phyloP scores from a whole-genome alignment of 345 rosid genomes.

The Angophora floribunda region DNA sequence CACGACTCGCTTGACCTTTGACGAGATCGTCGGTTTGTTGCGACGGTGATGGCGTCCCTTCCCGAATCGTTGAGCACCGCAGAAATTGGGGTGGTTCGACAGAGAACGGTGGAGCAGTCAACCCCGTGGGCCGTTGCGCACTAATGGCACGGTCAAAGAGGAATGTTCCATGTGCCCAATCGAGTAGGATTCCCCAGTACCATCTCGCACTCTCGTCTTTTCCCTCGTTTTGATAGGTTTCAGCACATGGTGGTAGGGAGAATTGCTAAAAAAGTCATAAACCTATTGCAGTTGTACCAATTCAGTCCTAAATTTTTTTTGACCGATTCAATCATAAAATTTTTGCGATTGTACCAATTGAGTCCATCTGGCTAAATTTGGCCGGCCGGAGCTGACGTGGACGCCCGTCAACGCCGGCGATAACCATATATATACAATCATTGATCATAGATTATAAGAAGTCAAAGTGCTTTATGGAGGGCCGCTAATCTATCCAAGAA shows the following conservation, averaged over 20 bases:
- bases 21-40: not conserved
- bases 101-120: not conserved
- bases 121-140: not conserved
- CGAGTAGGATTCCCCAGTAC: not conserved
- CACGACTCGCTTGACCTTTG: not conserved
- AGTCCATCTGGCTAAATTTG: too few relatives aligned
- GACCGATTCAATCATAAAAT: too few relatives aligned
- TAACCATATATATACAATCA: too few relatives aligned
- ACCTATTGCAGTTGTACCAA: too few relatives aligned
- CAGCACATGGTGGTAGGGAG: too few relatives aligned
- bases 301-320: too few relatives aligned
- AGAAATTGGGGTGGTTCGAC: not conserved
- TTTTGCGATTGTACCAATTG: too few relatives aligned
- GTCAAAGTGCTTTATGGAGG: too few relatives aligned
- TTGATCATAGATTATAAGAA: too few relatives aligned
- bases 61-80: not conserved
- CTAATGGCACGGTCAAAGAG: not conserved
- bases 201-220: not conserved
- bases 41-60: not conserved
- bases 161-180: not conserved
- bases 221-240: not conserved
- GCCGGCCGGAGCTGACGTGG: too few relatives aligned
- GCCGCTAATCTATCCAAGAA: not conserved
- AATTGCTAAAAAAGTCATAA: too few relatives aligned
- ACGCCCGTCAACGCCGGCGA: too few relatives aligned